Percentiles rank a stretch among this genome's conserved stretches.
Conservation (phyloP, 306 rosid genomes). For the Hylodesmum podocarpum region DNA sequence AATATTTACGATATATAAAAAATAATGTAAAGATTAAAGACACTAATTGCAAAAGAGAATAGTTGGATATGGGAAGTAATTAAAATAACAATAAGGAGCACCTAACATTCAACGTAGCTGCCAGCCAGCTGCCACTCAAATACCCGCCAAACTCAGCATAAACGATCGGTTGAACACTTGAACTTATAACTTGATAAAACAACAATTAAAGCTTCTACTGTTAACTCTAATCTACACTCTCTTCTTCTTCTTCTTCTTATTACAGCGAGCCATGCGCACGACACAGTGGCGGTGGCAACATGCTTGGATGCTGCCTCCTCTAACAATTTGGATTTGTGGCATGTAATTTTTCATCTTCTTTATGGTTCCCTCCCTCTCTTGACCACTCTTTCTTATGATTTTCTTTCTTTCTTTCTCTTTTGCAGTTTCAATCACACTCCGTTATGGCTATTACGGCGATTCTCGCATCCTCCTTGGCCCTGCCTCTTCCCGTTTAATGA, state of each 20-base stretch:
- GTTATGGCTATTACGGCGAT: constrained; percentile 64
- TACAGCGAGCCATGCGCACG: background rate
- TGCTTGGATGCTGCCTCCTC: constrained; percentile 38
- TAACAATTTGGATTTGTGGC: constrained; percentile 78
- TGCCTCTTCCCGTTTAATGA: constrained; percentile 63
- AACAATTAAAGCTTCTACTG: constrained; percentile 39
- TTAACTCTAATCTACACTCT: background rate
- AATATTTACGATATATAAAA: too few relatives aligned
- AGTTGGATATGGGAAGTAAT: background rate
- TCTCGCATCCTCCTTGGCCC: constrained; percentile 64
- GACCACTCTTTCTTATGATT: constrained; percentile 33
- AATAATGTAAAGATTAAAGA: too few relatives aligned
- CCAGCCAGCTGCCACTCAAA: constrained; percentile 30
- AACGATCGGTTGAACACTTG: constrained; percentile 38
- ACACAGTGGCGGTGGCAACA: constrained; percentile 37
- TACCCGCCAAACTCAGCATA: constrained; percentile 24
- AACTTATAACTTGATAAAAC: background rate
- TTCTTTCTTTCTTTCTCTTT: background rate
- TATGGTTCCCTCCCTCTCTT: background rate
- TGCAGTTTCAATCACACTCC: constrained; percentile 59
- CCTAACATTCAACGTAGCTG: constrained; percentile 16
- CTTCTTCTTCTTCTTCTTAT: background rate
- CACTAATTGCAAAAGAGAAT: background rate
- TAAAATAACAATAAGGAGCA: background rate
- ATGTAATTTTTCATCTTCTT: constrained; percentile 56